A percentile compares a stretch with the other conserved stretches of the same genome.
These are phyloP conservation scores for Dictyostelium purpureum DNA, from an alignment of 78 protist species.

Conservation along the genomic window DNA sequence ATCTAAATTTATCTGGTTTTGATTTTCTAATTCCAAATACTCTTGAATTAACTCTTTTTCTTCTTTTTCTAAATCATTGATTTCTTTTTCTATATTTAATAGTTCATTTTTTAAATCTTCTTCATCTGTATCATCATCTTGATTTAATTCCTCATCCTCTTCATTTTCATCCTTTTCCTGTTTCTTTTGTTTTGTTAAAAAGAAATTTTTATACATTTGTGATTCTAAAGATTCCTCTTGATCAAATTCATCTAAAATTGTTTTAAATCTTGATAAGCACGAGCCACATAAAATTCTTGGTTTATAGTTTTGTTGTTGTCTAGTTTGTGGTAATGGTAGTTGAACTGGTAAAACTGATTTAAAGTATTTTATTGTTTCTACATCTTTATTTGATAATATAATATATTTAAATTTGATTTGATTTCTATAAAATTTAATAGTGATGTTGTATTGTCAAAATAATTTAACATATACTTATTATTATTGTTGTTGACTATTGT, in stretches of 20 bases:
- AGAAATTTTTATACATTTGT: slow-evolving; percentile 8
- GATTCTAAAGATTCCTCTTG: slow-evolving; percentile 12
- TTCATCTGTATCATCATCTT: neutral
- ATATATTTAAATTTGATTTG: slow-evolving; percentile 40
- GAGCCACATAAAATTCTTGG: slow-evolving; percentile 43
- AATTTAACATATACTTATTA: neutral
- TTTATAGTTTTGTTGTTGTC: slow-evolving; percentile 1
- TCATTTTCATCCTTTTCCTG: neutral
- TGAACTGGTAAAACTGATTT: slow-evolving; percentile 22
- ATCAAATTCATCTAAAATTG: slow-evolving; percentile 34
- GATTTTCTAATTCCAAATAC: slow-evolving; percentile 2
- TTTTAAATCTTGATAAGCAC: slow-evolving; percentile 50
- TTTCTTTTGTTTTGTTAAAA: neutral
- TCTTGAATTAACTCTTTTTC: slow-evolving; percentile 52
- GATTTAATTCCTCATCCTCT: neutral
- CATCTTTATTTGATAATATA: slow-evolving; percentile 18
- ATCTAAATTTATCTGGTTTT: neutral
- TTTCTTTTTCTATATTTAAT: slow-evolving; percentile 13
- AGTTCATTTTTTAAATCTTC: neutral
- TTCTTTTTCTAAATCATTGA: slow-evolving; percentile 5
- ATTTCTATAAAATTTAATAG: slow-evolving; percentile 20
- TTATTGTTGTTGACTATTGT: neutral
- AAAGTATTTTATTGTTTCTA: slow-evolving; percentile 25
- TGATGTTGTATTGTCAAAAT: slow-evolving; percentile 24
- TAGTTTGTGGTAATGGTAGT: neutral